Base-by-base conservation (phyloP, 2,329 filamentous ascomycete species). In the Ilyonectria destructans region DNA sequence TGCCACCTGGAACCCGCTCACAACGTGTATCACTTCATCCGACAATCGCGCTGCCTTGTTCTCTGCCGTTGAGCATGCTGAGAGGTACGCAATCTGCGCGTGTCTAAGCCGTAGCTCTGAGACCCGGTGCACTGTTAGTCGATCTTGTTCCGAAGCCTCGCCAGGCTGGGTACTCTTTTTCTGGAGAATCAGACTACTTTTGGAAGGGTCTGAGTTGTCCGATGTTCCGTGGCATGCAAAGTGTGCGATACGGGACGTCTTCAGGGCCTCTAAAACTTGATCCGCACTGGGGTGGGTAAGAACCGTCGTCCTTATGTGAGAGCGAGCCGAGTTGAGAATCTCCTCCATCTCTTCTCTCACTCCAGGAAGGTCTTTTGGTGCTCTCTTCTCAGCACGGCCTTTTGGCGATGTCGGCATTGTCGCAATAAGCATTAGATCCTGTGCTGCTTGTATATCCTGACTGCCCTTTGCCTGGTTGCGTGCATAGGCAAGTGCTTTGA, bases 21-120 rank as follows among this genome's bases (percentile, higher is more conserved):
- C 80, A 9, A 81, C 67, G 60, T 82, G 79, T 21, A 82, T 75
- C 8, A 69, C 76, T 68, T 83, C 80, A 59, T 81, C 79, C 1
- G 67, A 56, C 19, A 81, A 64, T 1, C 52, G 26, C 1, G 19
- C 48, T 1, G 69, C 70, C 15, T 67, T 68, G 45, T 76, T 77
- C 58, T 80, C 69, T 2, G 78, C 80, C 1, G 80, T 81, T 13
- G 77, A 82, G 67, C 80, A 82, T 1, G 80, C 80, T 1, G 80
- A 82, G 1, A 83, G 77, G 67, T 79, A 82, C 1, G 80, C 80
- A 6, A 82, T 58, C 33, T 65, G 67, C 8, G 73, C 75, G 40
- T 63, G 33, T 21, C 21, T 43, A 19, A 71, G 59, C 17, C 45
- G 57, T 19, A 69, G 48, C 19, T 37, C 46, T 21, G 37, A 58